These are phyloP conservation scores for Apiospora sp. DNA, from an alignment of 2,329 filamentous ascomycete species.

Conservation along the genomic window DNA sequence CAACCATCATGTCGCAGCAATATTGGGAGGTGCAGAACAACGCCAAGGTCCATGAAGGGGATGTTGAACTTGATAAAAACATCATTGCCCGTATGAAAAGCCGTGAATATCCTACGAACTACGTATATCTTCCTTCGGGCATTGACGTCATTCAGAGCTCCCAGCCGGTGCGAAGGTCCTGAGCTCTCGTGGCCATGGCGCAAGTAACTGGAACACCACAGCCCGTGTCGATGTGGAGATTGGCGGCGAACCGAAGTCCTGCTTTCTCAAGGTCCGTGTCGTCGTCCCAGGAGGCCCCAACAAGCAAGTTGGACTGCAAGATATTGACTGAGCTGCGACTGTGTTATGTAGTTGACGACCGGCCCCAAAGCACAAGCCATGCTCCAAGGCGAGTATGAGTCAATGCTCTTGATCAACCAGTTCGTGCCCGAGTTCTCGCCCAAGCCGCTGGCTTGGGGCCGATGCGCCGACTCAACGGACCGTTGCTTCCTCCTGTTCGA, in stretches of 20 bases:
- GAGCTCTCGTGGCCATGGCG: not conserved
- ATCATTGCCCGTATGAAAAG: not conserved
- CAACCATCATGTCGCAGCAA: not conserved
- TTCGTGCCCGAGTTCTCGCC: not conserved
- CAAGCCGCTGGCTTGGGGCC: not conserved
- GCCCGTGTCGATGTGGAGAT: not conserved
- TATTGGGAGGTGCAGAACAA: slow-evolving; percentile 4
- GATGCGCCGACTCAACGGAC: not conserved
- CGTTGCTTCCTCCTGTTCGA: not conserved
- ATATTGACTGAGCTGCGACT: not conserved
- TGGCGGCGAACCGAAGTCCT: not conserved
- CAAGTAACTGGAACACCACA: slow-evolving; percentile 9
- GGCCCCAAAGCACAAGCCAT: not conserved
- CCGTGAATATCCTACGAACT: too few relatives aligned
- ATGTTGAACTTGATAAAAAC: slow-evolving; percentile 5
- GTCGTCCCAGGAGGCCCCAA: too few relatives aligned
- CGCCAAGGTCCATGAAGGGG: slow-evolving; percentile 5
- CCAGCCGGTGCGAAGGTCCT: not conserved
- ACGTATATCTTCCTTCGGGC: too few relatives aligned
- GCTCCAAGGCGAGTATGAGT: not conserved
- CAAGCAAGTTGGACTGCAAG: not conserved
- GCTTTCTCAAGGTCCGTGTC: not conserved
- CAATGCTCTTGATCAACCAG: not conserved
- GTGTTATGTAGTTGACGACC: not conserved
- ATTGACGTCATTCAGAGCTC: not conserved